Evolutionary conservation across 1,139 yeast genomes (phyloP).

Genomic region (Yamadazyma pseudoaaseri): DNA sequence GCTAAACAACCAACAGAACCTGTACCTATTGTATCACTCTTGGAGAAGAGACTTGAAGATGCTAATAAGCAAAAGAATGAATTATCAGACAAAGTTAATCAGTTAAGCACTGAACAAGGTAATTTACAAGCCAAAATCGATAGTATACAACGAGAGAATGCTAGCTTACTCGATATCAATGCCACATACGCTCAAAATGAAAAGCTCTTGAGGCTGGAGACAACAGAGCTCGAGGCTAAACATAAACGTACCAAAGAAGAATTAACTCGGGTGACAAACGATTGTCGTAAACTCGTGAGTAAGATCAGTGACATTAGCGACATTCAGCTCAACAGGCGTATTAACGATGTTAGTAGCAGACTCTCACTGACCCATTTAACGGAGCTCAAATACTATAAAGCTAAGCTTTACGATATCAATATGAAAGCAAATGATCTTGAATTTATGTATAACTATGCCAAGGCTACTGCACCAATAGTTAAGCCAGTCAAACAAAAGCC

Average conservation of each 20-base stretch:
- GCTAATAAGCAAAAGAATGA: conserved; percentile 18
- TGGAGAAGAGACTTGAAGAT: conserved; percentile 36
- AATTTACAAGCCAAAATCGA: conserved; percentile 6
- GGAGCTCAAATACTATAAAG: conserved; percentile 34
- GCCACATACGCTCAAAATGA: conserved; percentile 17
- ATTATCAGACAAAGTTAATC: conserved; percentile 4
- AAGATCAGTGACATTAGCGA: conserved; percentile 19
- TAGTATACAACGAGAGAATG: conserved; percentile 6
- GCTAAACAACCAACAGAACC: background rate
- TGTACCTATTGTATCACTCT: conserved; percentile 24
- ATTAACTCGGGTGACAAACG: conserved; percentile 24
- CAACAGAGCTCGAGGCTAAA: conserved; percentile 20
- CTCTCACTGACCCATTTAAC: conserved; percentile 14
- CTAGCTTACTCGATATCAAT: conserved; percentile 11
- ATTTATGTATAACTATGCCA: conserved; percentile 51
- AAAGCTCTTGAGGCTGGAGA: conserved; percentile 20
- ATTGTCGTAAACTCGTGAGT: conserved; percentile 30
- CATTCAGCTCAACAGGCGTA: conserved; percentile 7
- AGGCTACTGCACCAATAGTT: conserved; percentile 39
- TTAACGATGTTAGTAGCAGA: conserved; percentile 12
- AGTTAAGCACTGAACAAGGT: conserved; percentile 13
- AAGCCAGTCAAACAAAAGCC: conserved; percentile 21
- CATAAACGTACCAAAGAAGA: conserved; percentile 23
- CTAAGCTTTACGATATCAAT: conserved; percentile 36
- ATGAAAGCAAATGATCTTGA: conserved; percentile 48